phyloP scores from a whole-genome alignment of 1,284 basidiomycete genomes.

The Fomitopsis pinicola region DNA sequence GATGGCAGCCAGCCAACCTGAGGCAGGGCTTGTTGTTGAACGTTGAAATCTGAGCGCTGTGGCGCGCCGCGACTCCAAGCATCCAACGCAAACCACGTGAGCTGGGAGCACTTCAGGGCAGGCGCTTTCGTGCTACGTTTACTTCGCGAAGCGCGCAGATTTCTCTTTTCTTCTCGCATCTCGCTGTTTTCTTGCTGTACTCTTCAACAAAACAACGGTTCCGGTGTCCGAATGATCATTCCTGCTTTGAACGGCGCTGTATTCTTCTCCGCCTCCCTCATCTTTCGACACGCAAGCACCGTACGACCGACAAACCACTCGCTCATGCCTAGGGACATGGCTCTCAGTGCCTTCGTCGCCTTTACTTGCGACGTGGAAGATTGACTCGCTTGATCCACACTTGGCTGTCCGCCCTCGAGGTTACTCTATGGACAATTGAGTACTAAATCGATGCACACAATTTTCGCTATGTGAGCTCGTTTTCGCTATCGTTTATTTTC shows the following conservation, averaged over 20 bases:
- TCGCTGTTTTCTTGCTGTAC: too few relatives aligned
- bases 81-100: neutral
- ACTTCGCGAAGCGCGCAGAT: neutral
- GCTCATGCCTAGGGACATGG: slow-evolving; percentile 31
- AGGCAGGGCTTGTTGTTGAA: too few relatives aligned
- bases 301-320: slow-evolving; percentile 14
- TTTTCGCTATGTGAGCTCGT: neutral
- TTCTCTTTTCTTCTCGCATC: too few relatives aligned
- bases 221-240: too few relatives aligned
- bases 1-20: too few relatives aligned
- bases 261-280: neutral
- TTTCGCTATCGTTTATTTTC: neutral
- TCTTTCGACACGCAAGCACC: neutral
- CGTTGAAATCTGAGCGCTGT: too few relatives aligned
- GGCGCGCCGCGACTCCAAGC: neutral
- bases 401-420: slow-evolving; percentile 18
- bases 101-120: slow-evolving; percentile 10
- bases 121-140: slow-evolving; percentile 1
- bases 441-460: slow-evolving; percentile 27
- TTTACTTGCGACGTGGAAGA: slow-evolving; percentile 31
- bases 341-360: slow-evolving; percentile 28
- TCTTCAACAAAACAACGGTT: too few relatives aligned
- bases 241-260: too few relatives aligned
- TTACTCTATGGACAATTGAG: slow-evolving; percentile 19
- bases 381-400: slow-evolving; percentile 26